A percentile compares a stretch with the other conserved stretches of the same genome.
Conservation (phyloP, 106 monocot species). For the Dioscorea dumetorum region DNA sequence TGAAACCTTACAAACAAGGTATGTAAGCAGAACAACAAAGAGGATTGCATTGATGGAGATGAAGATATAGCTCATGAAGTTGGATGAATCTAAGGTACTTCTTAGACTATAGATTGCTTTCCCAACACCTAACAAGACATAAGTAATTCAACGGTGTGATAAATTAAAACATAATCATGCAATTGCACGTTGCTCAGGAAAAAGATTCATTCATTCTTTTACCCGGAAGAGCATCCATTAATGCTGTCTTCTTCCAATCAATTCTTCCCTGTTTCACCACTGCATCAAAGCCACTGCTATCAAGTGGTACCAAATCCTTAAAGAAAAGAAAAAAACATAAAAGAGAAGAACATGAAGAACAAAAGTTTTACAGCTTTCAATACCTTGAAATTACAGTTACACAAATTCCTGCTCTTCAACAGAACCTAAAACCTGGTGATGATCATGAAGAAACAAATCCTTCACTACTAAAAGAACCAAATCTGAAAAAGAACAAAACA, state of each 20-base stretch:
- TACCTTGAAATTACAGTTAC: too few species aligned
- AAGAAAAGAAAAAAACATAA: too few species aligned
- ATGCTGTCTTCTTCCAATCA: background rate
- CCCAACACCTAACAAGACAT: conserved; percentile 6
- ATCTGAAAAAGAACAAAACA: too few species aligned
- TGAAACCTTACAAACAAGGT: conserved; percentile 12
- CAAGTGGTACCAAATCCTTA: too few species aligned
- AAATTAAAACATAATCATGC: background rate
- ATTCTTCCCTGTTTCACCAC: background rate
- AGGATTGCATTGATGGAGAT: conserved; percentile 28
- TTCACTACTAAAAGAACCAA: too few species aligned
- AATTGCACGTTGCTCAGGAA: background rate
- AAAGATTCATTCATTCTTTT: background rate
- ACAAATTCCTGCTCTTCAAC: too few species aligned
- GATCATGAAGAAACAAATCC: too few species aligned
- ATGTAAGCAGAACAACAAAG: conserved; percentile 19
- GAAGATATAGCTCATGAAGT: conserved; percentile 29
- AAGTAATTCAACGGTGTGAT: background rate
- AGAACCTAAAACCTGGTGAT: too few species aligned
- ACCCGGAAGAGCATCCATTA: background rate
- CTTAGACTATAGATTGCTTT: conserved; percentile 5
- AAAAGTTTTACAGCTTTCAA: too few species aligned
- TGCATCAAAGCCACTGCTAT: too few species aligned
- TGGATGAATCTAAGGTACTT: conserved; percentile 20
- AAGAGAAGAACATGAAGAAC: too few species aligned